These are phyloP conservation scores for Botryosphaeria dothidea DNA, from an alignment of 2,329 filamentous ascomycete species.

Conservation along the genomic window DNA sequence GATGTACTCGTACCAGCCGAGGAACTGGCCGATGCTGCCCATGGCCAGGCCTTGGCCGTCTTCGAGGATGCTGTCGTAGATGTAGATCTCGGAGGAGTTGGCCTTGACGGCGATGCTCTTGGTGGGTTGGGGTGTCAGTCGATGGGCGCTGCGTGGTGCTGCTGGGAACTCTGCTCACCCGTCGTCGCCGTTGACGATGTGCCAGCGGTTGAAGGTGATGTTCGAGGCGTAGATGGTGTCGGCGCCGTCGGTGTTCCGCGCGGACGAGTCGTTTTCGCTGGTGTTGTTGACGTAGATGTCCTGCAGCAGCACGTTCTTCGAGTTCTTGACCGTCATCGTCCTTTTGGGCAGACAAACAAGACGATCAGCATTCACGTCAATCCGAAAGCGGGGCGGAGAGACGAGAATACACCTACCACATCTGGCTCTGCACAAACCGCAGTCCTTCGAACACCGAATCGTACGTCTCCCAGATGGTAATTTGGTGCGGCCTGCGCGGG, in stretches of 20 bases:
- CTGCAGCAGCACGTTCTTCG: constrained; percentile 48
- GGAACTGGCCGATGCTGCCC: constrained; percentile 59
- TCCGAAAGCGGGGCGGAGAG: not conserved
- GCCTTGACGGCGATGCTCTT: constrained; percentile 54
- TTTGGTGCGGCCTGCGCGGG: constrained; percentile 50
- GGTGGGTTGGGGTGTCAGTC: constrained; percentile 52
- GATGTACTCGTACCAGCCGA: constrained; percentile 50
- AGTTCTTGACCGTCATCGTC: constrained; percentile 54
- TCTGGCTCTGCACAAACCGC: constrained; percentile 58
- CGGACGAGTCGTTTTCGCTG: constrained; percentile 23
- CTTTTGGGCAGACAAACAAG: constrained; percentile 24
- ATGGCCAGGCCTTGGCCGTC: constrained; percentile 57
- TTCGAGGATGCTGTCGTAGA: constrained; percentile 52
- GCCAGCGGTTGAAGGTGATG: constrained; percentile 41
- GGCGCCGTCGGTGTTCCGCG: constrained; percentile 47
- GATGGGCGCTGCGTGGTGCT: constrained; percentile 45
- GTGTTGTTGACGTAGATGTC: constrained; percentile 58
- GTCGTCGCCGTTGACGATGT: constrained; percentile 26
- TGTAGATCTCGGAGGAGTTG: constrained; percentile 57
- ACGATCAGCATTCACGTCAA: constrained; percentile 21
- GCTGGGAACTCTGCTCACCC: not conserved
- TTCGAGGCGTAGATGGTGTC: constrained; percentile 57
- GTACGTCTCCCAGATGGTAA: constrained; percentile 53
- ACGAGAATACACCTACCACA: constrained; percentile 48
- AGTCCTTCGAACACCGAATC: constrained; percentile 53